Evolutionary conservation across 108 stramenopile genomes (phyloP).

Genomic region (Cylindrotheca closterium): DNA sequence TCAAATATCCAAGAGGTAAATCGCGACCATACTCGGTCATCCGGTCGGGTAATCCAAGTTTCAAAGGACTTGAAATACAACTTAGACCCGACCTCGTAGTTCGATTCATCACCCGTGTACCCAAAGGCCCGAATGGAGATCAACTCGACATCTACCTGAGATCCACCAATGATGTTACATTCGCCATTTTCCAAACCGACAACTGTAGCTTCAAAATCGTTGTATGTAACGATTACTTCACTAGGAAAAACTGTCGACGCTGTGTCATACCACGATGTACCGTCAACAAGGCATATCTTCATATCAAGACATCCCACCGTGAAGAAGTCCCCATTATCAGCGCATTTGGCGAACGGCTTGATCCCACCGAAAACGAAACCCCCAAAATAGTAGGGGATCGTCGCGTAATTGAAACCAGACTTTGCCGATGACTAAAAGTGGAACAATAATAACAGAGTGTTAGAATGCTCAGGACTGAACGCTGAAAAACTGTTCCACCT

Average conservation of each 20-base stretch:
- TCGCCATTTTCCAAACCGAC: conserved; percentile 13
- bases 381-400: neutral
- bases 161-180: conserved; percentile 34
- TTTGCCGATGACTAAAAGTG: neutral
- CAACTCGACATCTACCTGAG: conserved; percentile 10
- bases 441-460: neutral
- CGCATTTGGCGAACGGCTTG: conserved; percentile 29
- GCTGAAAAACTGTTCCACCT: neutral
- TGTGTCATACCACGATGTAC: conserved; percentile 20
- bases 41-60: conserved; percentile 11
- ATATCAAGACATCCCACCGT: conserved; percentile 20
- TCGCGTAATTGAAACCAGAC: neutral
- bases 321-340: conserved; percentile 21
- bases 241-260: conserved; percentile 26
- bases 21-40: conserved; percentile 16
- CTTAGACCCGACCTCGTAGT: conserved; percentile 24
- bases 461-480: neutral
- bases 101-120: conserved; percentile 14
- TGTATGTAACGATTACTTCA: conserved; percentile 7
- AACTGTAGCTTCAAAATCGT: neutral
- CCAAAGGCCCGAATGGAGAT: conserved; percentile 6
- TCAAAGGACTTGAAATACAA: conserved; percentile 34
- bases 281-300: conserved; percentile 31
- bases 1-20: conserved; percentile 52
- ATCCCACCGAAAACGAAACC: neutral